Conservation (phyloP, 208 protist species). For the Acanthamoeba lenticulata region DNA sequence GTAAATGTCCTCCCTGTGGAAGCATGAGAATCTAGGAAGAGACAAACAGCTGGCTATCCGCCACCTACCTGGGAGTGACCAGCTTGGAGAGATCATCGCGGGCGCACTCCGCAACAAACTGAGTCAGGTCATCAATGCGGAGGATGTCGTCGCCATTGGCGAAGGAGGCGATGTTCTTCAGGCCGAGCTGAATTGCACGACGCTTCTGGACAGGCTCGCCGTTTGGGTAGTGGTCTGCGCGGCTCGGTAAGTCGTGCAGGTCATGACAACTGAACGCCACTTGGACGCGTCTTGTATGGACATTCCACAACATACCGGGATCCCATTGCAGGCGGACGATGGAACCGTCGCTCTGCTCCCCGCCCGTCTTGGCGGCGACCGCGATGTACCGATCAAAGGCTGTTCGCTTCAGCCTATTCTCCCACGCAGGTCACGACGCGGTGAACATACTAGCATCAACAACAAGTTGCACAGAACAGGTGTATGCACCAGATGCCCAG, state of each 20-base stretch:
- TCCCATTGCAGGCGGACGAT: constrained; percentile 4
- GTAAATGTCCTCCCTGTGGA: constrained; percentile 25
- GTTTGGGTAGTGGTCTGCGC: constrained; percentile 60
- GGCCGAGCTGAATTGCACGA: constrained; percentile 80
- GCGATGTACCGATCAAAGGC: constrained; percentile 24
- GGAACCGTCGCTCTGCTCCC: neutral
- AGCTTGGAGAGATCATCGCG: constrained; percentile 4
- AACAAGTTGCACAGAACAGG: neutral
- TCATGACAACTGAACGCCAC: neutral
- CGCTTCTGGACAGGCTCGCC: constrained; percentile 64
- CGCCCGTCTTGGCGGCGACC: neutral
- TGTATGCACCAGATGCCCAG: constrained; percentile 66
- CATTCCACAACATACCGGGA: neutral
- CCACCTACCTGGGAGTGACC: neutral
- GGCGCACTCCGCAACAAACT: constrained; percentile 62
- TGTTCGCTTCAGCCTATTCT: constrained; percentile 58
- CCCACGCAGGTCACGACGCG: neutral
- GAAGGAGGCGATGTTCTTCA: constrained; percentile 65
- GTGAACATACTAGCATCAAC: constrained; percentile 10
- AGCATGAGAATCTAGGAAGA: neutral
- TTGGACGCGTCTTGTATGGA: neutral
- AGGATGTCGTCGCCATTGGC: constrained; percentile 60
- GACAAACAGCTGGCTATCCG: neutral
- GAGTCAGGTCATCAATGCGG: constrained; percentile 71
- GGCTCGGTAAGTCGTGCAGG: too few relatives aligned